Base-by-base conservation (phyloP, 129 eudicot genomes). In the Dittrichia graveolens region DNA sequence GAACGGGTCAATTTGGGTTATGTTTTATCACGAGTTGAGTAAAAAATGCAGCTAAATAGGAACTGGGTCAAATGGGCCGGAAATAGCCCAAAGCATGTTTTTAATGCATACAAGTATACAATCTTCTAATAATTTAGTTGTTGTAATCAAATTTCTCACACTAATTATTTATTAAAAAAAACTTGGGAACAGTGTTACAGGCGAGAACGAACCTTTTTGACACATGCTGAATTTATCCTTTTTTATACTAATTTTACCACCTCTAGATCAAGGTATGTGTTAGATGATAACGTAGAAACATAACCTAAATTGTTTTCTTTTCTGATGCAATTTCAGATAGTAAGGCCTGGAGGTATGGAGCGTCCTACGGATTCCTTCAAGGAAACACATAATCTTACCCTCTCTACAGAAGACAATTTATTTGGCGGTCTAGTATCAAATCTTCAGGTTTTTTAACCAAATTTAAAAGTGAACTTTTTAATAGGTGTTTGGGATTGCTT, bases 321-420 rank as follows among this genome's bases (percentile, higher is more conserved):
- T 41, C 10, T 63, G 9, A 18, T 50, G 48, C 37, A 41, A 48
- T 75, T 80, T 74, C 90, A 93, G 98, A 93, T 93, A 77, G 98
- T 93, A 70, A 93, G 96, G 52, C 98, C 98, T 55, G 98, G 98
- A 59, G 98, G 98, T 9, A 93, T 93, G 98, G 98, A 93, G 80
- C 89, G 96, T 24, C 98, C 98, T 50, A 93, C 98, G 43, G 98
- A 93, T 84, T 82, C 96, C 70, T 93, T 64, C 84, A 93, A 93
- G 82, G 90, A 89, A 84, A 93, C 98, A 67, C 98, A 93, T 79
- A 93, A 93, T 71, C 56, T 93, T 46, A 81, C 87, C 14, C 89
- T 93, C 52, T 86, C 95, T 56, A 73, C 50, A 12, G 96, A 84
- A 69, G 98, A 93, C 72, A 89, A 96, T 78, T 82, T 93, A 78